Percentiles rank a stretch among this genome's conserved stretches.
phyloP scores from a whole-genome alignment of 352 stramenopile genomes.

The Peronosclerospora sorghi region DNA sequence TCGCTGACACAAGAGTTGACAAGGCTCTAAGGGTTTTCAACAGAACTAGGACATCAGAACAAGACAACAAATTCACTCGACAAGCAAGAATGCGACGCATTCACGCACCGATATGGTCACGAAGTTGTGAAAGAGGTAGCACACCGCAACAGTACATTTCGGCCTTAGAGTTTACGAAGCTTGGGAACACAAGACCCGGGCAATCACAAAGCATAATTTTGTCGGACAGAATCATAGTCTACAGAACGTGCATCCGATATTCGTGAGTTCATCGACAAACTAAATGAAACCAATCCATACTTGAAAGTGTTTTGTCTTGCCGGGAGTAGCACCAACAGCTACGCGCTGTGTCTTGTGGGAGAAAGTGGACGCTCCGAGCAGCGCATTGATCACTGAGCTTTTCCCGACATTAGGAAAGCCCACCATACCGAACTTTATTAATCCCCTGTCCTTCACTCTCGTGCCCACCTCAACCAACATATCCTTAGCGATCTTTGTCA shows the following conservation, averaged over 20 bases:
- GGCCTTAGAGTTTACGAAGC: slow-evolving; percentile 96
- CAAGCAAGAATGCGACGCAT: not conserved
- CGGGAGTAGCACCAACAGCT: slow-evolving; percentile 94
- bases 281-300: slow-evolving; percentile 8
- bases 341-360: slow-evolving; percentile 93
- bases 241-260: slow-evolving; percentile 1
- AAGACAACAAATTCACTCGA: slow-evolving; percentile 86
- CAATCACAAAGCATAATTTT: slow-evolving; percentile 99
- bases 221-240: slow-evolving; percentile 94
- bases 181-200: slow-evolving; percentile 98
- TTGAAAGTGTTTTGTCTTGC: slow-evolving; percentile 99
- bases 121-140: slow-evolving; percentile 96
- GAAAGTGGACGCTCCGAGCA: slow-evolving; percentile 93
- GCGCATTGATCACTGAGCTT: slow-evolving; percentile 98
- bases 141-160: slow-evolving; percentile 99
- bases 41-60: too few species aligned
- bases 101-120: slow-evolving; percentile 85
- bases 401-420: slow-evolving; percentile 99
- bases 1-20: too few species aligned
- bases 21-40: too few species aligned
- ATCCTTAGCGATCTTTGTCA: slow-evolving; percentile 41
- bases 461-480: slow-evolving; percentile 49
- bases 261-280: not conserved
- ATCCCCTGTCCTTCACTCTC: slow-evolving; percentile 70
- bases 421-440: slow-evolving; percentile 95